phyloP scores from a whole-genome alignment of 306 rosid species.

The Prunus dulcis region DNA sequence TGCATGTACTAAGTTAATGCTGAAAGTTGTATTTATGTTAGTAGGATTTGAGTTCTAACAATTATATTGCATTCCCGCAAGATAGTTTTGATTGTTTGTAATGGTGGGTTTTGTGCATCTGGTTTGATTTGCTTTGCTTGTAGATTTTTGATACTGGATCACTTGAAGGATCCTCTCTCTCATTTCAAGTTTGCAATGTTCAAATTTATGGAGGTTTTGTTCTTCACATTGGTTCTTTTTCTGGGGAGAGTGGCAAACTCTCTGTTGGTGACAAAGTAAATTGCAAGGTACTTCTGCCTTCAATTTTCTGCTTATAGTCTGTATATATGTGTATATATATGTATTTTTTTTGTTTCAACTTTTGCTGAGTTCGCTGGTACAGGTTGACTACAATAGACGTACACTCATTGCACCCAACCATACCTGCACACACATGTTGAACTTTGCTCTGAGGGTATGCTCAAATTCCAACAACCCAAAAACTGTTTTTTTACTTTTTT shows the following conservation, averaged over 20 bases:
- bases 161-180: slow-evolving; percentile 53
- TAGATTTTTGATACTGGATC: slow-evolving; percentile 95
- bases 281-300: slow-evolving; percentile 58
- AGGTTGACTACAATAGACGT: slow-evolving; percentile 93
- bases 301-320: not conserved
- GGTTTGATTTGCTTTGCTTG: slow-evolving; percentile 10
- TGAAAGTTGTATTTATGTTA: not conserved
- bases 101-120: slow-evolving; percentile 21
- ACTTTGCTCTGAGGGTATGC: slow-evolving; percentile 93
- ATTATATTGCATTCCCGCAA: not conserved
- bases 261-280: slow-evolving; percentile 71
- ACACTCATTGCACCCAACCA: slow-evolving; percentile 85
- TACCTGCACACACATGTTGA: slow-evolving; percentile 97
- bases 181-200: slow-evolving; percentile 73
- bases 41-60: not conserved
- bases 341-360: not conserved
- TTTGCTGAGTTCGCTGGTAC: slow-evolving; percentile 25
- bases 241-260: slow-evolving; percentile 46
- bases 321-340: not conserved
- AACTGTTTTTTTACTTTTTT: not conserved
- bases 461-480: slow-evolving; percentile 1
- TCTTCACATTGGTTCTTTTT: slow-evolving; percentile 77
- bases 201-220: slow-evolving; percentile 88
- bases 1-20: not conserved
- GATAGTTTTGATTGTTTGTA: slow-evolving; percentile 3